Evolutionary conservation across 768 basidiomycete species (phyloP).

Genomic region (Pleurotus citrinopileatus): DNA sequence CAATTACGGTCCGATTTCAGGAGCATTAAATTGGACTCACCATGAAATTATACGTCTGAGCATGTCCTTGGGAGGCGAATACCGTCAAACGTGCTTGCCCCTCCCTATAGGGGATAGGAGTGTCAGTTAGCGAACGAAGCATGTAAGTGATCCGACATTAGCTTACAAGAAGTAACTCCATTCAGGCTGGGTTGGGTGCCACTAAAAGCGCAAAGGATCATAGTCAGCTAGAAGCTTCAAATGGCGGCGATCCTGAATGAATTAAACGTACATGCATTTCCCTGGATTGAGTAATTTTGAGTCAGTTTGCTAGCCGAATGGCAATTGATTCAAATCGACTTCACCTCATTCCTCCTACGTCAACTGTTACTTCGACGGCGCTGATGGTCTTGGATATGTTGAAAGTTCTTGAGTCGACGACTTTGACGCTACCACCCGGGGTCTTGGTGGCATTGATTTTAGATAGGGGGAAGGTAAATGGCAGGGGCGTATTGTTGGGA

Average conservation of each 20-base stretch:
- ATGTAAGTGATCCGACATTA: constrained; percentile 9
- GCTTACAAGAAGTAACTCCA: constrained; percentile 59
- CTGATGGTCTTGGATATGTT: constrained; percentile 49
- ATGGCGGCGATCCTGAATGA: not conserved
- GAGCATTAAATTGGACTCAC: constrained; percentile 21
- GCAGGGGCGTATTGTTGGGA: constrained; percentile 47
- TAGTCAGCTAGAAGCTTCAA: constrained; percentile 3
- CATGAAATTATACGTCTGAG: constrained; percentile 58
- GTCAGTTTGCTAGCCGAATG: constrained; percentile 11
- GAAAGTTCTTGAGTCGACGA: constrained; percentile 57
- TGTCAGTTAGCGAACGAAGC: not conserved
- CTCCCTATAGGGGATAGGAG: constrained; percentile 32
- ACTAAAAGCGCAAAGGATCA: constrained; percentile 36
- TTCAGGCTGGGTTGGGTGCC: constrained; percentile 70
- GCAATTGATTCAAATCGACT: constrained; percentile 13
- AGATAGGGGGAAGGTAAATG: constrained; percentile 55
- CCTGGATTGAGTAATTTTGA: constrained; percentile 22
- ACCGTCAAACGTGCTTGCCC: constrained; percentile 54
- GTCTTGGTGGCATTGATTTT: constrained; percentile 38
- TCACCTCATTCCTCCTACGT: constrained; percentile 60
- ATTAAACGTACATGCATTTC: constrained; percentile 49
- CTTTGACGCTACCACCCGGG: constrained; percentile 57
- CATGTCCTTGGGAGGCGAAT: constrained; percentile 51
- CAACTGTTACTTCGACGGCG: constrained; percentile 54
- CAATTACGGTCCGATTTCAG: not conserved